Conservation (phyloP, 768 basidiomycete species). For the Kwoniella europaea region DNA sequence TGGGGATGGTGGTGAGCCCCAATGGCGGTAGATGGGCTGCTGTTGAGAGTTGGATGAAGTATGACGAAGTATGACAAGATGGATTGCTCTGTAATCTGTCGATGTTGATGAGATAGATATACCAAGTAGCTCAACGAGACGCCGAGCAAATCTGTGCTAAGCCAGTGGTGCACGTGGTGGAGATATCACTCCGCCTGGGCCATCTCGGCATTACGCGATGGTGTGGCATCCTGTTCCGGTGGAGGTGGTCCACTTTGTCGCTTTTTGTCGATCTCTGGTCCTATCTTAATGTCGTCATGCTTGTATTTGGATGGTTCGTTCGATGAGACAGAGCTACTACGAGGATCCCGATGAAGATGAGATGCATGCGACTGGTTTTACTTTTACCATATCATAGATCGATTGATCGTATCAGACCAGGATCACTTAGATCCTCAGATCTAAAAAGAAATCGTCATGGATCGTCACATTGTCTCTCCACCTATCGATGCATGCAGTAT, state of each 20-base stretch:
- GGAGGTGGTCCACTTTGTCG: constrained; percentile 24
- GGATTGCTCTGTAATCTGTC: no score
- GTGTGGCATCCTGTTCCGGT: constrained; percentile 13
- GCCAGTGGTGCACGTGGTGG: neutral
- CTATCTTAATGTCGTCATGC: constrained; percentile 7
- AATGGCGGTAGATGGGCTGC: no score
- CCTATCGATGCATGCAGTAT: neutral
- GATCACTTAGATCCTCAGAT: constrained; percentile 1
- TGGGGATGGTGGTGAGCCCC: no score
- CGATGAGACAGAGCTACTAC: neutral
- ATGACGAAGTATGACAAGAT: no score
- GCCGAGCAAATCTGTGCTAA: neutral
- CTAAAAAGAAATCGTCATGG: neutral
- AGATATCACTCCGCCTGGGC: neutral
- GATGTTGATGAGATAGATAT: no score
- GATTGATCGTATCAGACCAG: neutral
- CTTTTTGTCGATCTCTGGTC: neutral
- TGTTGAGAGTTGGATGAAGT: no score
- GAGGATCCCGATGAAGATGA: neutral
- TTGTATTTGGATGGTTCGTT: neutral
- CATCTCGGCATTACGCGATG: neutral
- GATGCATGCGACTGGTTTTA: constrained; percentile 1
- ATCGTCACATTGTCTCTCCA: constrained; percentile 1
- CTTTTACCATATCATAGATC: neutral
- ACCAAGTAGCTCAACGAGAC: no score